Evolutionary conservation across 345 rosid genomes (phyloP), one percentile per base, ranked within the genome.

Genomic region (Melaleuca alternifolia): DNA sequence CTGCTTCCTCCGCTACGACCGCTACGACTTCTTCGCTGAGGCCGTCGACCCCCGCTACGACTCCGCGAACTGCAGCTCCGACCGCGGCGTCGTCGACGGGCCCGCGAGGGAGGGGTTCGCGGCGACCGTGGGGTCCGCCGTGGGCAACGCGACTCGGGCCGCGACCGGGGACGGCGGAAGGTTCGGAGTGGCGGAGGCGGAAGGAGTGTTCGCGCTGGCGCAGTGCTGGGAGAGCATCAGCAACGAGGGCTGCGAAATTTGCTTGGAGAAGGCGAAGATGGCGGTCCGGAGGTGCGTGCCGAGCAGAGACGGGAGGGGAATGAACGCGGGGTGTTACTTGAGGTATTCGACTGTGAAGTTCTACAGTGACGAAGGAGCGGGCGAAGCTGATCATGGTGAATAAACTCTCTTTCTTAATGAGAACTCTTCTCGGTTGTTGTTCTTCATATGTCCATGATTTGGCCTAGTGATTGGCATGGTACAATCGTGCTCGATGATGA

Each of bases 181-280:
- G 79, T 71, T 71, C 46, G 85, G 86, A 20, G 53, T 76, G 51
- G 84, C 85, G 54, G 95, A 91, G 23, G 52, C 52, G 48, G 26
- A 86, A 1, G 82, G 88, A 5, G 91, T 89, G 81, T 94, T 92
- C 57, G 95, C 93, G 1, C 77, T 95, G 91, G 95, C 95, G 54
- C 99, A 96, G 88, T 96, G 99, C 85, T 95, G 97, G 96, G 86
- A 89, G 11, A 91, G 92, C 23, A 83, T 94, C 82, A 89, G 86
- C 50, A 79, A 79, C 59, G 85, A 89, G 0, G 92, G 90, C 11
- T 96, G 99, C 53, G 83, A 91, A 75, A 86, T 86, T 10, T 96
- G 99, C 87, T 89, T 95, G 88, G 86, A 84, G 2, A 85, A 53
- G 30, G 98, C 98, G 8, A 86, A 89, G 7, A 84, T 91, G 11